These are phyloP conservation scores for Chlamydomonas sp. DNA, from an alignment of 139 green algal species.

Conservation along the genomic window DNA sequence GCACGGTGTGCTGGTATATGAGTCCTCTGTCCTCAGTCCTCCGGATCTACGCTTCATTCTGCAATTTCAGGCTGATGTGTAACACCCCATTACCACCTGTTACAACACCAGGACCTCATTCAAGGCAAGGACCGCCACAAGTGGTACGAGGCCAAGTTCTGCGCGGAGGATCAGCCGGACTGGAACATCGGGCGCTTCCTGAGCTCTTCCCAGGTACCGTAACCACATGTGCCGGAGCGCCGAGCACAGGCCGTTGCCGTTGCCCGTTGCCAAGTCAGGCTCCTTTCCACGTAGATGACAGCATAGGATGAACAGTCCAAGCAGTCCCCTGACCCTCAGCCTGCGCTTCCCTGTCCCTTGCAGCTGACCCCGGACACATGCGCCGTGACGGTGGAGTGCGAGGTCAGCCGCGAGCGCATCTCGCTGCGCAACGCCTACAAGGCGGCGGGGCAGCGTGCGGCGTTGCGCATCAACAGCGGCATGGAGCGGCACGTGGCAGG, in stretches of 20 bases:
- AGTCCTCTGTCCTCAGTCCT: too few species aligned
- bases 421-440: conserved; percentile 84
- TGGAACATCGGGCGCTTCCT: conserved; percentile 78
- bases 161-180: conserved; percentile 77
- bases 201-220: conserved; percentile 10
- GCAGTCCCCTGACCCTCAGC: not conserved
- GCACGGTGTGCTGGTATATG: too few species aligned
- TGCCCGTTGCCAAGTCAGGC: not conserved
- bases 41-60: too few species aligned
- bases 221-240: not conserved
- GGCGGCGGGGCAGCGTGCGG: conserved; percentile 69
- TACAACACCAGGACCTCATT: conserved; percentile 55
- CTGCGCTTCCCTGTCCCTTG: not conserved
- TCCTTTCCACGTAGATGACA: too few species aligned
- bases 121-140: conserved; percentile 63
- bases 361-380: conserved; percentile 43
- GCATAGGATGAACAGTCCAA: not conserved
- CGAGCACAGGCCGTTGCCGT: not conserved
- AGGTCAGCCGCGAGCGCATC: conserved; percentile 83
- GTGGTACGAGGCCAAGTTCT: conserved; percentile 77
- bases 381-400: conserved; percentile 68
- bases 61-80: too few species aligned
- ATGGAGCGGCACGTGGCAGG: conserved; percentile 43
- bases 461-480: conserved; percentile 73
- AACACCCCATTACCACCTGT: not conserved